phyloP scores from a whole-genome alignment of 2,329 filamentous ascomycete genomes.

The Cercospora sesami region DNA sequence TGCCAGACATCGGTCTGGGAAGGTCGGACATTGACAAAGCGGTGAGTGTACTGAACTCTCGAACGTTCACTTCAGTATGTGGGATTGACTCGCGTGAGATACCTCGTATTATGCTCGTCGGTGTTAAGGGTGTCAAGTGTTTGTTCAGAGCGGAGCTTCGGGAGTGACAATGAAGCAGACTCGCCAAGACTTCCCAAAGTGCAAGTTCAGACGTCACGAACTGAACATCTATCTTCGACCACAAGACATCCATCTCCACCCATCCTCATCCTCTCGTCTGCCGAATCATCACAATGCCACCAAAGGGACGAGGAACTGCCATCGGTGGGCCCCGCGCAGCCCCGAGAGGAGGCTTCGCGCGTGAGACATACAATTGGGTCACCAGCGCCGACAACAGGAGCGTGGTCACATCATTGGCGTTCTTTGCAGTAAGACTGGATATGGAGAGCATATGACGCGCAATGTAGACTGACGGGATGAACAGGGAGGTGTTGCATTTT shows the following conservation, averaged over 20 bases:
- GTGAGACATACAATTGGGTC: constrained; percentile 43
- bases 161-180: not conserved
- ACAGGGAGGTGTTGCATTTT: constrained; percentile 47
- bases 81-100: not conserved
- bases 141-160: constrained; percentile 5
- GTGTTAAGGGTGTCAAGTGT: not conserved
- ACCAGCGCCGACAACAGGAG: constrained; percentile 52
- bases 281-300: constrained; percentile 10
- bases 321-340: constrained; percentile 36
- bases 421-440: constrained; percentile 53
- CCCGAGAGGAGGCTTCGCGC: constrained; percentile 40
- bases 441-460: not conserved
- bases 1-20: not conserved
- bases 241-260: not conserved
- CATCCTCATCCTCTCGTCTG: not conserved
- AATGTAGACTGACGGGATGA: not conserved
- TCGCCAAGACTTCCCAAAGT: not conserved
- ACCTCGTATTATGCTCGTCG: not conserved
- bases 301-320: constrained; percentile 25
- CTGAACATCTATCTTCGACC: not conserved
- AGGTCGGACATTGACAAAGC: not conserved
- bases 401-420: constrained; percentile 49
- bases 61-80: not conserved
- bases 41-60: not conserved
- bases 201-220: constrained; percentile 4